phyloP scores from a whole-genome alignment of 768 basidiomycete genomes.

The Candolleomyces aberdarensis region DNA sequence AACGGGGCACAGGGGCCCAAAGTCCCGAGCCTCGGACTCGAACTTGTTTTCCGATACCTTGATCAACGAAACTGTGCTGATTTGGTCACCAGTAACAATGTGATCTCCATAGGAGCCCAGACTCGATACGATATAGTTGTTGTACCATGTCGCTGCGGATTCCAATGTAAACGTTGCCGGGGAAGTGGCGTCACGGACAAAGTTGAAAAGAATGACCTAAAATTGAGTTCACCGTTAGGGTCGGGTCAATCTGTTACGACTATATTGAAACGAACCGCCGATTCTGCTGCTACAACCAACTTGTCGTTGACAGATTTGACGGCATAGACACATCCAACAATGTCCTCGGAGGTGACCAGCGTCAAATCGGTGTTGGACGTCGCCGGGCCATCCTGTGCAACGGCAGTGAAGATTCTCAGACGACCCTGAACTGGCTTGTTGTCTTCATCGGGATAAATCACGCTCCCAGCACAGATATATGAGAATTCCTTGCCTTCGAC shows the following conservation, averaged over 20 bases:
- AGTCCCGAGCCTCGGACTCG: conserved; percentile 65
- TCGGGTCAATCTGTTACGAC: background rate
- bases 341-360: conserved; percentile 40
- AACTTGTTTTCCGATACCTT: conserved; percentile 44
- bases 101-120: conserved; percentile 52
- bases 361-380: conserved; percentile 27
- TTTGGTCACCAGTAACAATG: conserved; percentile 74
- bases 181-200: conserved; percentile 32
- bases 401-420: conserved; percentile 52
- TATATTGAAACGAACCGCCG: conserved; percentile 50
- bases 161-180: conserved; percentile 35
- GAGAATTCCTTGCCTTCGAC: conserved; percentile 29
- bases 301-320: conserved; percentile 46
- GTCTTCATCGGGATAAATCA: conserved; percentile 38
- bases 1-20: conserved; percentile 72
- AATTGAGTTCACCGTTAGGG: conserved; percentile 3
- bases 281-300: conserved; percentile 71
- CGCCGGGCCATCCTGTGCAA: conserved; percentile 21
- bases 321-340: conserved; percentile 68
- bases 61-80: conserved; percentile 75
- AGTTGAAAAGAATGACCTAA: conserved; percentile 47
- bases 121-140: conserved; percentile 76
- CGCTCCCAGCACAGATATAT: conserved; percentile 51
- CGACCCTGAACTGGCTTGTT: conserved; percentile 55
- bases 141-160: conserved; percentile 63